A percentile compares a stretch with the other conserved stretches of the same genome.
These are phyloP conservation scores for Vicia faba DNA, from an alignment of 306 rosid species.

Conservation along the genomic window DNA sequence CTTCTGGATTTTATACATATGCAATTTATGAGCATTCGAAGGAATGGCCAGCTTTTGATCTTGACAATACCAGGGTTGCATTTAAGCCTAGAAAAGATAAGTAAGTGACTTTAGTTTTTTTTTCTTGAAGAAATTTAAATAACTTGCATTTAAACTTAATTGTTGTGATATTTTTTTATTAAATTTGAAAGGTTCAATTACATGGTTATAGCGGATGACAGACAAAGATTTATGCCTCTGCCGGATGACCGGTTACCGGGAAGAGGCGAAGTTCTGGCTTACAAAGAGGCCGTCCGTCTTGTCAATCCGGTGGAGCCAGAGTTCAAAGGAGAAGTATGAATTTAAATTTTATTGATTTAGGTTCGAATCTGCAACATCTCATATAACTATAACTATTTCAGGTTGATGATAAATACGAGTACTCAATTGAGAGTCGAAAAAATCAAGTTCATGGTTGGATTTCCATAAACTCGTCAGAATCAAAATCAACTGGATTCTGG, in stretches of 20 bases:
- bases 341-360: too few relatives aligned
- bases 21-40: conserved; percentile 70
- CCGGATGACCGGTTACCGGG: conserved; percentile 69
- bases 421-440: conserved; percentile 58
- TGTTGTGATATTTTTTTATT: neutral
- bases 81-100: conserved; percentile 80
- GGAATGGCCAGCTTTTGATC: conserved; percentile 77
- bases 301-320: conserved; percentile 72
- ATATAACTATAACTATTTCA: neutral
- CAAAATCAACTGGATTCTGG: conserved; percentile 63
- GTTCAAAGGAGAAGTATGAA: conserved; percentile 69
- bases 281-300: conserved; percentile 80
- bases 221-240: conserved; percentile 85
- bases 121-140: neutral
- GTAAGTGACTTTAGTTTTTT: conserved; percentile 29
- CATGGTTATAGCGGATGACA: conserved; percentile 72
- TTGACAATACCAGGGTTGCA: conserved; percentile 69
- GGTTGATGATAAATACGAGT: conserved; percentile 92
- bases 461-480: conserved; percentile 38
- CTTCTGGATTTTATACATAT: conserved; percentile 77
- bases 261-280: conserved; percentile 61
- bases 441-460: conserved; percentile 84
- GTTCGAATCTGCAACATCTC: too few relatives aligned
- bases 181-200: conserved; percentile 65
- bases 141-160: neutral